Evolutionary conservation across 1,284 basidiomycete genomes (phyloP).

Genomic region (Ganoderma leucocontextum): DNA sequence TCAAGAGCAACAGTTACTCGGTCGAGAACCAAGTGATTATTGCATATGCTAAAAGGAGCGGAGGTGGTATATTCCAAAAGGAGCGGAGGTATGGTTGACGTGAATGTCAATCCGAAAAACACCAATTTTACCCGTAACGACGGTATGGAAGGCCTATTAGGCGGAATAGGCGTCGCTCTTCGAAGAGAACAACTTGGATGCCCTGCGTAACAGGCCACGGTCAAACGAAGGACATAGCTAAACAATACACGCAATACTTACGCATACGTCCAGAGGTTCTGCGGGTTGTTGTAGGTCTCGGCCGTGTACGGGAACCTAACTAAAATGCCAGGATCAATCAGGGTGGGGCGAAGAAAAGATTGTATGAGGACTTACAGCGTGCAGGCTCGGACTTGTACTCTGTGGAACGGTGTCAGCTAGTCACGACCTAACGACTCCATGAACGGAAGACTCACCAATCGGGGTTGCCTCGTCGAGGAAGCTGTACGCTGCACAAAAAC

Average conservation of each 20-base stretch:
- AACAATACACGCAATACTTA: slow-evolving; percentile 32
- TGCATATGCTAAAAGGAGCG: background rate
- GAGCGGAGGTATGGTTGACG: background rate
- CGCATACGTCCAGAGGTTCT: slow-evolving; percentile 67
- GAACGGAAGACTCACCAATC: slow-evolving; percentile 34
- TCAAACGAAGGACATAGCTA: background rate
- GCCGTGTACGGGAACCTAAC: slow-evolving; percentile 67
- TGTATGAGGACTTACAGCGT: slow-evolving; percentile 37
- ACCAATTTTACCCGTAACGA: background rate
- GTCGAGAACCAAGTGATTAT: background rate
- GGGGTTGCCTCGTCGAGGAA: slow-evolving; percentile 37
- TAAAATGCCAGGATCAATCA: slow-evolving; percentile 32
- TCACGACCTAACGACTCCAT: background rate
- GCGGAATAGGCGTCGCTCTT: background rate
- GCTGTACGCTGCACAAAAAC: slow-evolving; percentile 36
- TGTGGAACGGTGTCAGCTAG: slow-evolving; percentile 11
- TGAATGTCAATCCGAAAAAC: background rate
- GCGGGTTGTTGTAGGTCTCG: slow-evolving; percentile 71
- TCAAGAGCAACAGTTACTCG: background rate
- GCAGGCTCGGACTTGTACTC: slow-evolving; percentile 46
- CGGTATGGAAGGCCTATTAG: background rate
- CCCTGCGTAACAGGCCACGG: background rate
- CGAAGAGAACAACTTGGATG: background rate
- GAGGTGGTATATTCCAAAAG: background rate
- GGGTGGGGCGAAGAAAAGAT: background rate